Base-by-base conservation (phyloP, 2,329 filamentous ascomycete genomes). In the Orbilia quercus region DNA sequence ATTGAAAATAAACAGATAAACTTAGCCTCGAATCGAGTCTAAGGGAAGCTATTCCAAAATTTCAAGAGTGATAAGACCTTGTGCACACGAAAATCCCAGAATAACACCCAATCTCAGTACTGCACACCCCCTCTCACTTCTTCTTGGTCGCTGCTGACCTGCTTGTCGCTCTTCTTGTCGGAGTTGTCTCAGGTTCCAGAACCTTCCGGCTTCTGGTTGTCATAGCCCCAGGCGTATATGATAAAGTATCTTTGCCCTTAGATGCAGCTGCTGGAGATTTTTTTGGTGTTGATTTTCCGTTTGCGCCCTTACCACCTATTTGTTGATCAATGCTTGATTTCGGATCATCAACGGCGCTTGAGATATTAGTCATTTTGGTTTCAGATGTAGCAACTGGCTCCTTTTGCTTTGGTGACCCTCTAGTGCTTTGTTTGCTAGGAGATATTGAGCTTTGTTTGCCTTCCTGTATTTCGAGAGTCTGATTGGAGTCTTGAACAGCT, bases 181-280 rank as follows among this genome's bases (percentile, higher is more conserved):
- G 69, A 7, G 69, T 72, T 12, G 59, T 62, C 22, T 73, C 69
- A 16, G 60, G 47, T 18, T 73, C 69, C 4, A 73, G 14, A 25
- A 36, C 23, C 38, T 38, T 64, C 7, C 69, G 69, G 31, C 69
- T 73, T 34, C 69, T 73, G 14, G 69, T 73, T 23, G 69, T 73
- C 69, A 73, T 73, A n/a, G 69, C 60, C 7, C 50, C 40, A 7
- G 69, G 69, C 1, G 54, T 73, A 31, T 45, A 73, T 5, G 16
- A 14, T 16, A 25, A 25, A 31, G 36, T 38, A 50, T 59, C 69
- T 45, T 73, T 66, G 5, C 55, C 54, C 18, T 60, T 69, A n/a
- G 53, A 38, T 18, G 55, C 20, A 5, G 36, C 47, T 0, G 69
- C 16, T 18, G 69, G 60, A 7, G 60, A 73, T 23, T 73, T 73